These are phyloP conservation scores for Dalbergia cochinchinensis DNA, from an alignment of 306 rosid species.

Conservation along the genomic window DNA sequence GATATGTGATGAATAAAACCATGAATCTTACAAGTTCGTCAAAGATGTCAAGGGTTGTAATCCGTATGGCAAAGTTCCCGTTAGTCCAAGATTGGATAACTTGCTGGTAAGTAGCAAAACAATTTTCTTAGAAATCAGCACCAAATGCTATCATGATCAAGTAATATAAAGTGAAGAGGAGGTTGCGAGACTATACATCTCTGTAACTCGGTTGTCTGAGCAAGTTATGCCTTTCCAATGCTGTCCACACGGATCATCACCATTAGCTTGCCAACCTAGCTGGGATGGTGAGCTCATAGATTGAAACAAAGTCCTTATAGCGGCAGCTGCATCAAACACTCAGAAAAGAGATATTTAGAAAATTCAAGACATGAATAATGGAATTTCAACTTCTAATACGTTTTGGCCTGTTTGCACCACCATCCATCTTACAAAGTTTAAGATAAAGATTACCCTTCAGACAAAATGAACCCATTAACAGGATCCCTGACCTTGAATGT, in stretches of 20 bases:
- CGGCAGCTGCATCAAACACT: conserved; percentile 62
- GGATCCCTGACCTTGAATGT: not conserved
- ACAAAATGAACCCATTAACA: conserved; percentile 1
- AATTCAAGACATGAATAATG: conserved; percentile 32
- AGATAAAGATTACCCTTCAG: conserved; percentile 12
- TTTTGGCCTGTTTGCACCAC: not conserved
- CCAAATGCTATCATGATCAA: conserved; percentile 19
- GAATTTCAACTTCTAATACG: conserved; percentile 20
- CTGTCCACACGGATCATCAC: conserved; percentile 91
- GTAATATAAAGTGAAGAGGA: conserved; percentile 29
- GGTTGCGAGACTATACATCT: conserved; percentile 64
- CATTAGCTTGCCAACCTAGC: conserved; percentile 78
- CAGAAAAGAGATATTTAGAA: conserved; percentile 33
- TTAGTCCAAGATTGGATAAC: conserved; percentile 71
- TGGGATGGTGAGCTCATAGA: conserved; percentile 69
- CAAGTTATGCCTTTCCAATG: conserved; percentile 89
- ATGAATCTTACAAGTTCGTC: conserved; percentile 73
- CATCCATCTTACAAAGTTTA: conserved; percentile 32
- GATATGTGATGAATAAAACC: conserved; percentile 32
- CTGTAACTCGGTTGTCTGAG: conserved; percentile 74
- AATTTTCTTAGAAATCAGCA: conserved; percentile 49
- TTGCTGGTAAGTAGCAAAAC: conserved; percentile 56
- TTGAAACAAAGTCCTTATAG: conserved; percentile 61
- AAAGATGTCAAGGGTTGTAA: conserved; percentile 62
- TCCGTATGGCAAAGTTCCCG: conserved; percentile 69